Percentiles rank a stretch among this genome's conserved stretches.
Evolutionary conservation across 2,329 filamentous ascomycete genomes (phyloP).

Genomic region (Fusarium anguioides): DNA sequence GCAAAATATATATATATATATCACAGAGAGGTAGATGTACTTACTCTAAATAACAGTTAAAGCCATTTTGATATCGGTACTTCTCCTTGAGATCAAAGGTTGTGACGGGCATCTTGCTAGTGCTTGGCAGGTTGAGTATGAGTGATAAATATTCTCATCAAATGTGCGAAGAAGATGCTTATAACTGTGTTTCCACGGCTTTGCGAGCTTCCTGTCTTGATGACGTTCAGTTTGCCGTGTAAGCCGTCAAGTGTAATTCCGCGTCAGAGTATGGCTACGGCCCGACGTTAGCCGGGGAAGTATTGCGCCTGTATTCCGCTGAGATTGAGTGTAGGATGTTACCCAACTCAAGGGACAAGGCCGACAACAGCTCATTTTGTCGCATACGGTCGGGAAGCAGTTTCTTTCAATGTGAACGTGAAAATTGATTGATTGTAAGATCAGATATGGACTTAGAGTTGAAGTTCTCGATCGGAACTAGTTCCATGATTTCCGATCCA

Average conservation of each 20-base stretch:
- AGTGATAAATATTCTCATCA: not conserved
- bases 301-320: constrained; percentile 41
- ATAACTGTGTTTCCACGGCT: constrained; percentile 36
- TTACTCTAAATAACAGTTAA: constrained; percentile 81
- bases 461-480: not conserved
- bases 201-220: constrained; percentile 27
- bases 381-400: constrained; percentile 20
- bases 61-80: constrained; percentile 83
- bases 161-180: constrained; percentile 33
- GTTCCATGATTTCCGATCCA: constrained; percentile 2
- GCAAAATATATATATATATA: not conserved
- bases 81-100: constrained; percentile 61
- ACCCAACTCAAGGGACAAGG: not conserved
- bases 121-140: not conserved
- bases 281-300: constrained; percentile 47
- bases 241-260: constrained; percentile 43
- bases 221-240: constrained; percentile 39
- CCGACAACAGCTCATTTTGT: constrained; percentile 2
- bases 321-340: constrained; percentile 3
- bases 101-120: constrained; percentile 61
- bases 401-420: not conserved
- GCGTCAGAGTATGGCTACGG: constrained; percentile 38
- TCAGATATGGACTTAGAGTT: not conserved
- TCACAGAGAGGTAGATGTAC: constrained; percentile 40
- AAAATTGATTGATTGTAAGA: not conserved